Evolutionary conservation across 2,329 filamentous ascomycete species (phyloP), one percentile per base, ranked within the genome.

Genomic region (Aspergillus pseudotamarii): DNA sequence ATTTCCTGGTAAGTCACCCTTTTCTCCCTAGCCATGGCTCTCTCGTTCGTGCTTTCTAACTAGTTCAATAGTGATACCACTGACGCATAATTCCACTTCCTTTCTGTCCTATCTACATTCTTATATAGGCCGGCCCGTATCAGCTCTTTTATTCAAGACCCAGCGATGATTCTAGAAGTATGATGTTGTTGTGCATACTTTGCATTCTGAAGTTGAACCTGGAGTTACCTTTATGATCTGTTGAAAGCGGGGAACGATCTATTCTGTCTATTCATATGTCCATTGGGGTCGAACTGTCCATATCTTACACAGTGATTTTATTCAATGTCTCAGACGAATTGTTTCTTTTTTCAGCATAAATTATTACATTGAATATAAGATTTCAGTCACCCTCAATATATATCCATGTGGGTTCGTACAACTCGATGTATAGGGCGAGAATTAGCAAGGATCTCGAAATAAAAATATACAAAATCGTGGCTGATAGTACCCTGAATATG

Each of bases 1-100:
- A 98, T 82, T 99, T 99, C 79, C 82, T 99, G 79, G 79, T 82
- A 68, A 73, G 76, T 64, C 30, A 38, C n/a, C 11, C 28, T 28
- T 26, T 43, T 16, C 21, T 55, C 11, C 26, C 28, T 14, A 45
- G 26, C 19, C 11, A 53, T 43, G 34, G 43, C 26, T 57, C 6
- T 14, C 38, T 19, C 16, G 32, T 34, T 34, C 26, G 10, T 10
- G 23, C 45, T 6, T 57, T 28, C 34, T 41, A 23, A 58, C 26
- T 58, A 11, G 53, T 57, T 11, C 14, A 3, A n/a, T 26, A 62
- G 60, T 62, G 60, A 62, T 62, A 62, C 60, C 60, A 62, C 34
- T 50, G 32, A 54, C 19, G 38, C 41, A 55, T 53, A 43, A 58
- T 53, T 60, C 61, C 57, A 53, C 28, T 46, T 61, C 30, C 30